Base-by-base conservation (phyloP, 2,329 filamentous ascomycete species). In the Colletotrichum spaethianum region DNA sequence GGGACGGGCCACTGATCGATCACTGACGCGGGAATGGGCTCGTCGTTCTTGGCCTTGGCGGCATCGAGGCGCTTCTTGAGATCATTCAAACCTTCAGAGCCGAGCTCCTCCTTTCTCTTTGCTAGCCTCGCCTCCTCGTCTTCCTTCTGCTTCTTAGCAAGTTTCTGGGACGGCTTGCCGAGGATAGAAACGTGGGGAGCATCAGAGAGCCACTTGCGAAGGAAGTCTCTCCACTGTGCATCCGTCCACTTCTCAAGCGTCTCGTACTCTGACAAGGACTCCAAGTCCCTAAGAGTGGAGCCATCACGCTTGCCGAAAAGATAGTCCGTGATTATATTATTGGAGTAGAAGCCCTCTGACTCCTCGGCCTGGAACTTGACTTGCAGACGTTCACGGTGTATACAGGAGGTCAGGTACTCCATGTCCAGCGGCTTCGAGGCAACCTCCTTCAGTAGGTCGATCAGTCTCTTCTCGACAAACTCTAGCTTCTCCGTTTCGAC, bases 241-340 rank as follows among this genome's bases (percentile, higher is more conserved):
- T 98, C 95, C 4, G 87, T 90, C 96, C 96, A 99, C 60, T 87
- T 85, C 76, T 93, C 92, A 31, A 99, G 82, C 1, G 85, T 84
- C 73, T 96, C 93, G 73, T 91, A 92, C 77, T 92, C 90, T 23
- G 78, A 76, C 11, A 92, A 80, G 20, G 81, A 85, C 74, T 85
- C 84, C 44, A 95, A 81, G 31, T 92, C 87, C 57, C 84, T 87
- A 68, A 96, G 84, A 0, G 91, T 94, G 3, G 93, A 93, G 1
- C 96, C 97, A 80, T 98, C 93, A 40, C 94, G 90, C 62, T 91
- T 91, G 36, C 96, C 96, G 78, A 96, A 99, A 12, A 98, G 88
- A 79, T 97, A 98, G 79, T 98, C 95, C 18, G 92, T 93, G 77
- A 98, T 98, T 73, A 98, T 92, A 72, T 93, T 93, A 74, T 91